Percentiles rank a stretch among this genome's conserved stretches.
Evolutionary conservation across 1,284 basidiomycete species (phyloP).

Genomic region (Ceratobasidium sp.): DNA sequence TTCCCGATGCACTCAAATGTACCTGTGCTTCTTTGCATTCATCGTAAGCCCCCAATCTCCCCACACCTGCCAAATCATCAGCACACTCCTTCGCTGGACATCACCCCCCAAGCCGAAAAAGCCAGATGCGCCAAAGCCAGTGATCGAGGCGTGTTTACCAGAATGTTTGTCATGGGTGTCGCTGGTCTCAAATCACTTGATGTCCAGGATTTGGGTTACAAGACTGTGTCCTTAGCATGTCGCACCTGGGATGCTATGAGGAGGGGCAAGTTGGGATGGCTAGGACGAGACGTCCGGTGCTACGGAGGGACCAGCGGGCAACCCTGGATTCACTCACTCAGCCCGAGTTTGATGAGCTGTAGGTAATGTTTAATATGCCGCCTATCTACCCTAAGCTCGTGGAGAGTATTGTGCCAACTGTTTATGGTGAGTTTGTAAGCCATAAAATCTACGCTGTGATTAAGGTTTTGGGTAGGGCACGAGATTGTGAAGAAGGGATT

Average conservation of each 20-base stretch:
- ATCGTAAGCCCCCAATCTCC: too few relatives aligned
- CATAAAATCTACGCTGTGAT: background rate
- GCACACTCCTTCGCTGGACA: constrained; percentile 75
- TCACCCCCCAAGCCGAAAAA: constrained; percentile 94
- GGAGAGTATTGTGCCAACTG: constrained; percentile 95
- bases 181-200: constrained; percentile 95
- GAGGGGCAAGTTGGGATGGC: constrained; percentile 65
- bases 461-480: constrained; percentile 65
- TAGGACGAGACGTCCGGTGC: constrained; percentile 40
- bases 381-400: constrained; percentile 96
- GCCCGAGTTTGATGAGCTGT: constrained; percentile 95
- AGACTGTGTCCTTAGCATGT: constrained; percentile 98
- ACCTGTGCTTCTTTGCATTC: too few relatives aligned
- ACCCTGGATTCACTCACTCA: constrained; percentile 92
- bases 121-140: constrained; percentile 99
- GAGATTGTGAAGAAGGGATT: constrained; percentile 99
- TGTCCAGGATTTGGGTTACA: constrained; percentile 96
- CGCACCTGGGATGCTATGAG: constrained; percentile 93
- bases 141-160: constrained; percentile 98
- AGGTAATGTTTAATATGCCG: constrained; percentile 91
- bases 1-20: too few relatives aligned
- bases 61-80: too few relatives aligned
- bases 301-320: constrained; percentile 70
- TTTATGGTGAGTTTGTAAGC: constrained; percentile 71
- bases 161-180: constrained; percentile 98